Percentiles rank a stretch among this genome's conserved stretches.
These are phyloP conservation scores for Balakata baccata DNA, from an alignment of 345 rosid species.

Conservation along the genomic window DNA sequence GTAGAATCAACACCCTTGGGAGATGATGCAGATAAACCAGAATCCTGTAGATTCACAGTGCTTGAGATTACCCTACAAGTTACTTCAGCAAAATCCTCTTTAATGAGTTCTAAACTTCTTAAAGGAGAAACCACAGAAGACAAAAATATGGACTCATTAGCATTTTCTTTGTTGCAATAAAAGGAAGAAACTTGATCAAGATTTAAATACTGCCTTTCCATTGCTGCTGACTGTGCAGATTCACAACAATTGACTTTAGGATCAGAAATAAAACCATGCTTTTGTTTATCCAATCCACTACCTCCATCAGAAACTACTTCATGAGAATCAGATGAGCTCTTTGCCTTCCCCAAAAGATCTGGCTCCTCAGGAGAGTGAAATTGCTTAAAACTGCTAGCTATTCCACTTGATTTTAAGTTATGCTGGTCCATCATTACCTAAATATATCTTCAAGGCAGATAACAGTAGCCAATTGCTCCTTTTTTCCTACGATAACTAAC, in stretches of 20 bases:
- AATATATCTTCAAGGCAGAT: conserved; percentile 1
- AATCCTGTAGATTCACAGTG: conserved; percentile 5
- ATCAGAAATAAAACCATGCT: conserved; percentile 5
- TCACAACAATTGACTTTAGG: conserved; percentile 22
- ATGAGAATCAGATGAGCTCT: conserved; percentile 6
- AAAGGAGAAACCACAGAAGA: conserved; percentile 19
- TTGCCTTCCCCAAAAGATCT: conserved; percentile 1
- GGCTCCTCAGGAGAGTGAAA: background rate
- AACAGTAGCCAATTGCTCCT: background rate
- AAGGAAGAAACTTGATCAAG: conserved; percentile 2
- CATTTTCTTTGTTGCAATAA: conserved; percentile 9
- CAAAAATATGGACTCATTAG: background rate
- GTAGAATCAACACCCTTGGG: background rate
- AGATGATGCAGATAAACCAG: background rate
- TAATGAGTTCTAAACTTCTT: conserved; percentile 14
- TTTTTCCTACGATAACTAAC: background rate
- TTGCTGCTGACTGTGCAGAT: conserved; percentile 11
- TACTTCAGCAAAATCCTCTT: conserved; percentile 10
- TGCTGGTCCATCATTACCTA: conserved; percentile 1
- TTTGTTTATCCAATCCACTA: conserved; percentile 13
- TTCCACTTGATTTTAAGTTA: conserved; percentile 10
- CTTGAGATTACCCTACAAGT: background rate
- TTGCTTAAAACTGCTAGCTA: background rate
- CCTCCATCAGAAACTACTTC: background rate
- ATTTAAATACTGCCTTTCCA: conserved; percentile 9